These are phyloP conservation scores for Gillenia trifoliata DNA, from an alignment of 306 rosid species.

Conservation along the genomic window DNA sequence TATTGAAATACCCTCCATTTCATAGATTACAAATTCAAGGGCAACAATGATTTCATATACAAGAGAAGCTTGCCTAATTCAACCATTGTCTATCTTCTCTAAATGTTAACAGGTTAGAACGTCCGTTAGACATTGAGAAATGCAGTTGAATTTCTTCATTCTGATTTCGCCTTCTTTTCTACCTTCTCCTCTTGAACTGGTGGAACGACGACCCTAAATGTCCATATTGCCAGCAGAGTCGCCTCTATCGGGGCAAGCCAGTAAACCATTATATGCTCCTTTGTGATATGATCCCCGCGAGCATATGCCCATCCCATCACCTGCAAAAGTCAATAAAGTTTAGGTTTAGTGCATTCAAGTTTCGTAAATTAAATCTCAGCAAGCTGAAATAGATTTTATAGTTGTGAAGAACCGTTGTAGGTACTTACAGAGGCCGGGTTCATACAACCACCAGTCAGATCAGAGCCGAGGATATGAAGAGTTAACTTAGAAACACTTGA, in stretches of 20 bases:
- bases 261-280: conserved; percentile 81
- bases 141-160: conserved; percentile 30
- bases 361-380: neutral
- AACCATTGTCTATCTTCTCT: neutral
- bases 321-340: conserved; percentile 30
- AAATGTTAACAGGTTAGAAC: neutral
- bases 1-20: too few relatives aligned
- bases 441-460: conserved; percentile 92
- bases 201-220: conserved; percentile 45
- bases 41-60: neutral
- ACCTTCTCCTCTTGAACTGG: conserved; percentile 40
- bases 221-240: conserved; percentile 75
- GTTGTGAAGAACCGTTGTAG: neutral
- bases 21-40: neutral
- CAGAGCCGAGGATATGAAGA: conserved; percentile 81
- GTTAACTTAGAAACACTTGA: conserved; percentile 78
- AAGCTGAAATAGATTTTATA: neutral
- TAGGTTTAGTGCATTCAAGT: neutral
- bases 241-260: conserved; percentile 96
- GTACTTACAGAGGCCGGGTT: conserved; percentile 87
- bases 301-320: conserved; percentile 98
- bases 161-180: conserved; percentile 56
- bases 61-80: neutral
- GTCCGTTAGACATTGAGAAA: neutral
- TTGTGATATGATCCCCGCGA: conserved; percentile 75